These are phyloP conservation scores for Litsea cubeba DNA, from an alignment of 164 flowering plant species.

Conservation along the genomic window DNA sequence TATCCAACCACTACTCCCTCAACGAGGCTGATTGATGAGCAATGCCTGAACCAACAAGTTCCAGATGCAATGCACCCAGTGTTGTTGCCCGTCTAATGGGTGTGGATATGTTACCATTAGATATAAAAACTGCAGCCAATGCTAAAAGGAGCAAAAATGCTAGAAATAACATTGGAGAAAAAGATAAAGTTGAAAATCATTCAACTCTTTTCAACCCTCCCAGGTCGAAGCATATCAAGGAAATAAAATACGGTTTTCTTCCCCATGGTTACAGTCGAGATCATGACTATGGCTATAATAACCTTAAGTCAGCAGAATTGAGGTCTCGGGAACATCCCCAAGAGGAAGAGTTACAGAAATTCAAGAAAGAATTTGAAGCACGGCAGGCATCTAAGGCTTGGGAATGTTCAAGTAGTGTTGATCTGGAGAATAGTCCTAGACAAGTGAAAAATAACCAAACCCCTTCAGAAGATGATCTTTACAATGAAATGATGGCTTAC, in stretches of 20 bases:
- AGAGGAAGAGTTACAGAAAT: constrained; percentile 89
- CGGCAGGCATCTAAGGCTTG: constrained; percentile 75
- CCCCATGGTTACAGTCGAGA: constrained; percentile 17
- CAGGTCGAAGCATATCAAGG: constrained; percentile 29
- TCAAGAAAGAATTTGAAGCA: constrained; percentile 95
- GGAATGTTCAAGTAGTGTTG: constrained; percentile 59
- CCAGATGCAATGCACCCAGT: constrained; percentile 55
- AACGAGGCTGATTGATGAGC: constrained; percentile 70
- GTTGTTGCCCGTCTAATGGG: constrained; percentile 97
- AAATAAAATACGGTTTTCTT: constrained; percentile 19
- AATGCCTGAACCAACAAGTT: constrained; percentile 39
- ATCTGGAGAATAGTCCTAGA: constrained; percentile 32
- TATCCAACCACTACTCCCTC: constrained; percentile 52
- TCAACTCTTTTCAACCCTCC: constrained; percentile 24
- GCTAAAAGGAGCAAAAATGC: constrained; percentile 26
- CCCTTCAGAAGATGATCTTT: constrained; percentile 48
- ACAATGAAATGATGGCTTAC: constrained; percentile 40
- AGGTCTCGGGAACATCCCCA: constrained; percentile 84
- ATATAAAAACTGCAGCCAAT: constrained; percentile 29
- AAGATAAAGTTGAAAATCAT: constrained; percentile 26
- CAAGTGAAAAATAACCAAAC: constrained; percentile 20
- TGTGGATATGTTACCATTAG: constrained; percentile 57
- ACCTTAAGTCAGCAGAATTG: constrained; percentile 29
- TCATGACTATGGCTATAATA: constrained; percentile 21
- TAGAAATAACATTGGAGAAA: constrained; percentile 21